phyloP scores from a whole-genome alignment of 169 alveolate species.

The Plasmodium gallinaceum region DNA sequence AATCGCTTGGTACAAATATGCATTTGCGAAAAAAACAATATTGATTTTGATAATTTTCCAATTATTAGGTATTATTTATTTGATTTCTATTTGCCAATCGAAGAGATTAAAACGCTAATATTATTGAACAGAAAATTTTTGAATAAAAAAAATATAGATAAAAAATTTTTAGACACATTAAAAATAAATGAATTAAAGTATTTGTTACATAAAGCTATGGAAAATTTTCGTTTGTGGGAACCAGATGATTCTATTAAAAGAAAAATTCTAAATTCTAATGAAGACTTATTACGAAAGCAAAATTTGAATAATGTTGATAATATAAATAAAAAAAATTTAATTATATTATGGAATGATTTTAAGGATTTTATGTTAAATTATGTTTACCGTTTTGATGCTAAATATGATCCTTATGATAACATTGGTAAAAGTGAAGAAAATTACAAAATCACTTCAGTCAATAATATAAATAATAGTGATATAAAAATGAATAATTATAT shows the following conservation, averaged over 20 bases:
- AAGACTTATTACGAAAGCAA: slow-evolving; percentile 61
- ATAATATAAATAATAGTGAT: not conserved
- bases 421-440: not conserved
- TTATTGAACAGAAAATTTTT: slow-evolving; percentile 56
- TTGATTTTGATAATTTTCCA: slow-evolving; percentile 64
- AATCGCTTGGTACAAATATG: slow-evolving; percentile 70
- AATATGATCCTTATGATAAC: slow-evolving; percentile 17
- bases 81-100: slow-evolving; percentile 39
- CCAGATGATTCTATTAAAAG: slow-evolving; percentile 51
- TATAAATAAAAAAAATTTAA: slow-evolving; percentile 32
- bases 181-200: slow-evolving; percentile 58
- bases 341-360: slow-evolving; percentile 76
- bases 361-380: slow-evolving; percentile 67
- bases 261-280: slow-evolving; percentile 61
- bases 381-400: slow-evolving; percentile 11
- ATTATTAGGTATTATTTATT: slow-evolving; percentile 61
- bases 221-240: slow-evolving; percentile 77
- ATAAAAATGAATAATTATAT: slow-evolving; percentile 8
- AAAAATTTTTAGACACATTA: slow-evolving; percentile 31
- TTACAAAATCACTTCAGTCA: not conserved
- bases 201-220: slow-evolving; percentile 72
- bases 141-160: slow-evolving; percentile 61
- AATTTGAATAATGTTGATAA: slow-evolving; percentile 26
- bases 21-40: slow-evolving; percentile 53
- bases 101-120: slow-evolving; percentile 53